Evolutionary conservation across 2,329 filamentous ascomycete species (phyloP).

Genomic region (Dothidotthia symphoricarpi): DNA sequence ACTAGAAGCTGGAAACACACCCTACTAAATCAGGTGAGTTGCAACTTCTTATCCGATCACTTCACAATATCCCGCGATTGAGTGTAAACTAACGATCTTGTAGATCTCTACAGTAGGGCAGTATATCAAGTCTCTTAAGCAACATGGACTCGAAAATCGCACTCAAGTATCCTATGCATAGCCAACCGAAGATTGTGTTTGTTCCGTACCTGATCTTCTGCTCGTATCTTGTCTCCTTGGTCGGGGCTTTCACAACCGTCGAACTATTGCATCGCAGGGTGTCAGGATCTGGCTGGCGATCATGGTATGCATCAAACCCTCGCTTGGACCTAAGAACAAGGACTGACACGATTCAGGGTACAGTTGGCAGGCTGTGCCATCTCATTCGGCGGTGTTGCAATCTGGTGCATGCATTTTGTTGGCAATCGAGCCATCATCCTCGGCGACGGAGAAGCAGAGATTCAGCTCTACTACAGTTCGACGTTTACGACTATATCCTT

Average conservation of each 20-base stretch:
- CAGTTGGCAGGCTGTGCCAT: conserved; percentile 45
- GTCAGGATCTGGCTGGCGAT: conserved; percentile 48
- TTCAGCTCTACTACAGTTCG: conserved; percentile 73
- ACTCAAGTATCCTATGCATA: conserved; percentile 34
- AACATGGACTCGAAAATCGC: conserved; percentile 8
- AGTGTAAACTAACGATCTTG: too few species aligned
- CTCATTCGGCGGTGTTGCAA: conserved; percentile 50
- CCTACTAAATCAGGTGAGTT: too few species aligned
- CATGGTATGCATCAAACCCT: conserved; percentile 30
- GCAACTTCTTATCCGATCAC: too few species aligned
- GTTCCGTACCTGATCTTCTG: conserved; percentile 46
- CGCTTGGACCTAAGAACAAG: conserved; percentile 14
- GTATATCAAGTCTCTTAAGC: too few species aligned
- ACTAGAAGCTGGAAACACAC: too few species aligned
- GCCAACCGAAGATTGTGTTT: conserved; percentile 43
- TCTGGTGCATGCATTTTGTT: conserved; percentile 70
- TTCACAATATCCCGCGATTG: too few species aligned
- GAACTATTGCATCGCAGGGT: conserved; percentile 78
- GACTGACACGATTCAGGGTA: conserved; percentile 32
- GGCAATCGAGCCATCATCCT: conserved; percentile 77
- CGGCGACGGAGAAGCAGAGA: conserved; percentile 55
- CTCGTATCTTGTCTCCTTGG: conserved; percentile 67
- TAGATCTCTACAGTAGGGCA: too few species aligned
- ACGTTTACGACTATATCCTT: conserved; percentile 74
- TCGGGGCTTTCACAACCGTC: conserved; percentile 75